Evolutionary conservation across 805 yeast species (phyloP), one percentile per base, ranked within the genome.

Genomic region (Metschnikowia borealis): DNA sequence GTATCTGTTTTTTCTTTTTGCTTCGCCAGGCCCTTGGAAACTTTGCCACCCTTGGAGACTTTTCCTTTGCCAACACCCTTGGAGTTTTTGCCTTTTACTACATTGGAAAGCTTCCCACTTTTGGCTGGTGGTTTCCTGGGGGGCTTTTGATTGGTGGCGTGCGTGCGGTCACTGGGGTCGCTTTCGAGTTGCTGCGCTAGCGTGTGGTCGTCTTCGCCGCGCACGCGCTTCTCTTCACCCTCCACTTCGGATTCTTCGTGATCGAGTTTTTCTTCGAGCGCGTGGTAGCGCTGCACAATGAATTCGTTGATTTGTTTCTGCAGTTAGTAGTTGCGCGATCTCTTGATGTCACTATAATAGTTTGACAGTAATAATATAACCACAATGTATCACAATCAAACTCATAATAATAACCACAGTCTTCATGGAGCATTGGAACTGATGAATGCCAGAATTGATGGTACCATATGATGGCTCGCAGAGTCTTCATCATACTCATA

Each of bases 251-350:
- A 55, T 48, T 23, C 58, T 58, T 49, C 66, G 23, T 17, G 29
- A 26, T 26, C 13, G 32, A 38, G 42, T 66, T 57, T 76, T 46
- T 77, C 78, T 52, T 71, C 62, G 54, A 81, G 60, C 46, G 64
- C 65, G 54, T 79, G 73, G 59, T 81, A 86, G 48, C 92, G 67
- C 10, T 73, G 76, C 55, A 85, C 63, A 39, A 87, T 85, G 35
- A 83, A 57, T 2, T 78, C 81, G 56, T 85, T 85, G 41, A 87
- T 73, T 23, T 67, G 76, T 57, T 82, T 78, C 75, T 84, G 70
- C 2, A 10, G 65, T 64, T 61, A 63, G 64, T 55, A 49, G 10
- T 15, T 14, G 29, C 29, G 29, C 29, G 29, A 26, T 3, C 29
- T 8, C 11, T 26, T 26, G 29, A 23, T 23, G 7, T 23, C 29